A percentile compares a stretch with the other conserved stretches of the same genome.
Conservation (phyloP, 805 yeast genomes). For the Yamadazyma kitorensis region DNA sequence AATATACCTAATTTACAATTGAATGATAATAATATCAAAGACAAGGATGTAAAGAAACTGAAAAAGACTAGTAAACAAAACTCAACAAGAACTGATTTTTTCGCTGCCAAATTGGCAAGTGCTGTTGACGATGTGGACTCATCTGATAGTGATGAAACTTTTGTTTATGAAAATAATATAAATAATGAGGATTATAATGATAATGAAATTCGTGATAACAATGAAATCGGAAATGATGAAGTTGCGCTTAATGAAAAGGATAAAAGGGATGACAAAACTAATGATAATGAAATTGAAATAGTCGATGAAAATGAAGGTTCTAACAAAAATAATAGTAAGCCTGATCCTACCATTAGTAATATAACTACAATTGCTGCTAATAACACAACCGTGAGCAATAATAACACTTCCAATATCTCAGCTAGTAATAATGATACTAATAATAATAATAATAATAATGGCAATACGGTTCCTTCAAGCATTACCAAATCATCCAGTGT, state of each 20-base stretch:
- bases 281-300: slow-evolving; percentile 1
- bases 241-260: not conserved
- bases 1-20: slow-evolving; percentile 13
- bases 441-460: slow-evolving; percentile 1
- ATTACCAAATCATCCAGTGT: too few species aligned
- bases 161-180: slow-evolving; percentile 74
- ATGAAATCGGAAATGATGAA: slow-evolving; percentile 1
- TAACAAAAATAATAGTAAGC: not conserved
- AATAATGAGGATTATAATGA: slow-evolving; percentile 9
- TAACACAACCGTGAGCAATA: not conserved
- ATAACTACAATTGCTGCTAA: not conserved
- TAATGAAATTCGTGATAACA: slow-evolving; percentile 7
- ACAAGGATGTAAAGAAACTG: slow-evolving; percentile 14
- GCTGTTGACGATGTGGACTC: slow-evolving; percentile 89
- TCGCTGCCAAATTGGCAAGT: slow-evolving; percentile 91
- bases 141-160: slow-evolving; percentile 90
- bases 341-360: not conserved
- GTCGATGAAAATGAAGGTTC: not conserved
- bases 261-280: not conserved
- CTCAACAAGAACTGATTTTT: slow-evolving; percentile 83
- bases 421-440: not conserved
- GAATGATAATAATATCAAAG: slow-evolving; percentile 3
- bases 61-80: slow-evolving; percentile 43
- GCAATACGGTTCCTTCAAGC: not conserved
- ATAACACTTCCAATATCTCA: not conserved